phyloP scores from a whole-genome alignment of 495 filamentous ascomycete genomes.

The Cetradonia linearis region DNA sequence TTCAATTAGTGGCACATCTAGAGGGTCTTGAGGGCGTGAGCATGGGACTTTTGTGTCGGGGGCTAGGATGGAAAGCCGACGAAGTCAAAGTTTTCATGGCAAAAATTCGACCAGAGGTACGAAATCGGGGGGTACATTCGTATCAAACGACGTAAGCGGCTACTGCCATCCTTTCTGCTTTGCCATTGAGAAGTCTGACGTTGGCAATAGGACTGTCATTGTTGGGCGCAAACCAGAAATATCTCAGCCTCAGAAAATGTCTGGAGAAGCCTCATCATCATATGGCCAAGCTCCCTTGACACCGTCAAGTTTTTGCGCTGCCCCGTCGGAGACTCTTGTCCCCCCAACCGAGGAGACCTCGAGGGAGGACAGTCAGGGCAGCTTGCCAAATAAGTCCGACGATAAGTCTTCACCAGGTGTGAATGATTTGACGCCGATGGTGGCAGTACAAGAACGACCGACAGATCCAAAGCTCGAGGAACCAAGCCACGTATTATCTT shows the following conservation, averaged over 20 bases:
- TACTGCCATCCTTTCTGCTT: background rate
- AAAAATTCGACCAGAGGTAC: conserved; percentile 28
- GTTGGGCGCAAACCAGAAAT: conserved; percentile 23
- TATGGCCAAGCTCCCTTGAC: conserved; percentile 17
- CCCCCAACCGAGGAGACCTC: background rate
- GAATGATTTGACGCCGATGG: background rate
- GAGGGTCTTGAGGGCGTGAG: conserved; percentile 32
- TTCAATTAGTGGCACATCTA: conserved; percentile 28
- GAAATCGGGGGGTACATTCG: conserved; percentile 26
- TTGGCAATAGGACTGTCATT: conserved; percentile 12
- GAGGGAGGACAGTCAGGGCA: background rate
- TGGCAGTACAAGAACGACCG: conserved; percentile 3
- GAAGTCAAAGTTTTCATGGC: conserved; percentile 28
- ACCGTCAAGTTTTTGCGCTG: background rate
- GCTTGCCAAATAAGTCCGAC: background rate
- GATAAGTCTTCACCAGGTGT: background rate
- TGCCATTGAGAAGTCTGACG: background rate
- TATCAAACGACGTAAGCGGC: conserved; percentile 22
- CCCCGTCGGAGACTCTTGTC: background rate
- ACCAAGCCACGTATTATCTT: background rate
- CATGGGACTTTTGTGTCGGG: conserved; percentile 28
- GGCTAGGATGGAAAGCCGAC: conserved; percentile 27
- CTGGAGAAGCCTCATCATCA: background rate
- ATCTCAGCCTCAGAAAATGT: background rate
- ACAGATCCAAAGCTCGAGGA: conserved; percentile 1